Base-by-base conservation (phyloP, 1,139 yeast genomes). In the Debaryomyces sp. region DNA sequence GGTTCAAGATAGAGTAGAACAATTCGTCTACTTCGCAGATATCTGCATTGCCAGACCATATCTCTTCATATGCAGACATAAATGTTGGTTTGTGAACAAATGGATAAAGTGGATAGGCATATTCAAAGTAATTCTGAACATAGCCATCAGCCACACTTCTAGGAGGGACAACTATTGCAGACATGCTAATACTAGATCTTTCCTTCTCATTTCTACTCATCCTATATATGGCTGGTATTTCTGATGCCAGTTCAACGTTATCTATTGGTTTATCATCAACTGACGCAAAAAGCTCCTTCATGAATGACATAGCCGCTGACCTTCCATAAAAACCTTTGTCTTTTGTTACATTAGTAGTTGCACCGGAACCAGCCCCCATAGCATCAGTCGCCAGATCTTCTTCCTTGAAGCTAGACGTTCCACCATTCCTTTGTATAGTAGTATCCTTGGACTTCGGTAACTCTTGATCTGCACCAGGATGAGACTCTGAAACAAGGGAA, bases 71-170 rank as follows among this genome's bases (percentile, higher is more conserved):
- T 24, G 57, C 57, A 13, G 60, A 57, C 56, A 61, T 53, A 43
- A 61, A 61, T 12, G 60, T 46, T 9, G 64, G 64, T 35, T 52
- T 49, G 33, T 61, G 63, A 7, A 61, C 53, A 23, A 61, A 59
- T 3, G 66, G 66, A 38, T 61, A 61, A 15, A 53, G 44, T 6
- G 55, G 51, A 37, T 52, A 50, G 1, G 56, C 54, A 45, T 34
- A 53, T 15, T 49, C 50, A 18, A 53, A 53, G 42, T 53, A 53
- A 27, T 53, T 52, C n/a, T 38, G 41, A 18, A 53, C 47, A 43
- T 52, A 53, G 22, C 41, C 18, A 30, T 53, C 54, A 8, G 56
- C 56, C 2, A 49, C 32, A 9, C 45, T 39, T 24, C 49, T 37
- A 12, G 52, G 53, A 3, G 56, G 56, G 10, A n/a, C n/a, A n/a